Evolutionary conservation across 805 yeast genomes (phyloP).

Genomic region (Yamadazyma insecticola): DNA sequence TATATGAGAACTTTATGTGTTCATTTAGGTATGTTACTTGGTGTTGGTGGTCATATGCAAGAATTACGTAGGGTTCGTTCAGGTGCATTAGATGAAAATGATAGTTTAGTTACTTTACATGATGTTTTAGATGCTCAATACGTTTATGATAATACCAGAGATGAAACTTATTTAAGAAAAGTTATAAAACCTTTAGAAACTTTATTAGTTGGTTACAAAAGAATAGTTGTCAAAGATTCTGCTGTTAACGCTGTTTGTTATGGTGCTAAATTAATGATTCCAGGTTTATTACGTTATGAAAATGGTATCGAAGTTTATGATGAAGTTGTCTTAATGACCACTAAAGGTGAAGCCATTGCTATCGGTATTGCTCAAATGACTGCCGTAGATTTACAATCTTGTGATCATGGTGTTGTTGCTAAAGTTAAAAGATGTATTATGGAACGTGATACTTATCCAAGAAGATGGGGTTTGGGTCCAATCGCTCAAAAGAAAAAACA

Average conservation of each 20-base stretch:
- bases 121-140: slow-evolving; percentile 98
- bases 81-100: slow-evolving; percentile 89
- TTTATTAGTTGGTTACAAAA: slow-evolving; percentile 88
- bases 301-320: slow-evolving; percentile 96
- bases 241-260: slow-evolving; percentile 98
- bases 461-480: slow-evolving; percentile 99
- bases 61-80: slow-evolving; percentile 98
- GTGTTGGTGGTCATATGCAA: slow-evolving; percentile 99
- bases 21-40: slow-evolving; percentile 95
- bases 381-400: slow-evolving; percentile 90
- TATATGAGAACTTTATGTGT: slow-evolving; percentile 99
- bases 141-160: slow-evolving; percentile 95
- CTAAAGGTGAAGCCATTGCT: slow-evolving; percentile 99
- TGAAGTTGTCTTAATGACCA: slow-evolving; percentile 96
- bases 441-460: slow-evolving; percentile 99
- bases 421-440: slow-evolving; percentile 98
- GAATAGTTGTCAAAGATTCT: slow-evolving; percentile 89
- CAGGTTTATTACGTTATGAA: slow-evolving; percentile 96
- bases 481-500: slow-evolving; percentile 98
- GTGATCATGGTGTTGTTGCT: slow-evolving; percentile 99
- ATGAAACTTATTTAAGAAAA: slow-evolving; percentile 91
- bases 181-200: slow-evolving; percentile 94
- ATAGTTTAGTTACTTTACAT: slow-evolving; percentile 90
- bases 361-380: slow-evolving; percentile 99
- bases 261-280: slow-evolving; percentile 98